Evolutionary conservation across 2,329 filamentous ascomycete species (phyloP), one percentile per base, ranked within the genome.

Genomic region (Calycina herbarum): DNA sequence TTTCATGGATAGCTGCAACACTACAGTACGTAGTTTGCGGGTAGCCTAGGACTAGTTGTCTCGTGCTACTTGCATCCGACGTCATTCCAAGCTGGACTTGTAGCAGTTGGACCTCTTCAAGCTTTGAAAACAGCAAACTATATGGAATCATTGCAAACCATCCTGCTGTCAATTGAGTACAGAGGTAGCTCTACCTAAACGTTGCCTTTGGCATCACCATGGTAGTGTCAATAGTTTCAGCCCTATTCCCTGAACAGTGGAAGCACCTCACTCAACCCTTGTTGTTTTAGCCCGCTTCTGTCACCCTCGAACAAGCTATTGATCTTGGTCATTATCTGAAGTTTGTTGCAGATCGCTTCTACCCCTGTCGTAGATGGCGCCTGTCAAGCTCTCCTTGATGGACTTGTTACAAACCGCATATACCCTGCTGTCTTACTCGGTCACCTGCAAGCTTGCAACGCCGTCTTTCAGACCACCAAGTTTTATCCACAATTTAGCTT

Each of bases 1-100:
- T 13, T 51, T 51, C 45, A 51, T 51, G 45, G 48, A 54, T 54
- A 54, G 20, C 24, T 54, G 48, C 48, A 54, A 29, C 48, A 54
- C 48, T 54, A 27, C 48, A 27, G 48, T 24, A 54, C 24, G 48
- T 54, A 24, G 20, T 24, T 24, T 54, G 48, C 10, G 48, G 48
- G 48, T 29, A 54, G 20, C 24, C 48, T 11, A 27, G 48, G 48
- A 54, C 48, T 54, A 54, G 48, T 27, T 24, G 48, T 54, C 48
- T 54, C 48, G 48, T 24, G 24, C 48, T 54, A 27, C 48, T 24
- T 54, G 20, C 48, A 27, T 13, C 48, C 48, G 10, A 54, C 48
- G 48, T 54, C 48, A 54, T 54, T 13, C 24, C 4, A 24, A 54
- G 48, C 48, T 54, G 48, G 24, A 13, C 17, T 45, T 5, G 7